Evolutionary conservation across 2,329 filamentous ascomycete species (phyloP), one percentile per base, ranked within the genome.

Genomic region (Fusarium torreyae): DNA sequence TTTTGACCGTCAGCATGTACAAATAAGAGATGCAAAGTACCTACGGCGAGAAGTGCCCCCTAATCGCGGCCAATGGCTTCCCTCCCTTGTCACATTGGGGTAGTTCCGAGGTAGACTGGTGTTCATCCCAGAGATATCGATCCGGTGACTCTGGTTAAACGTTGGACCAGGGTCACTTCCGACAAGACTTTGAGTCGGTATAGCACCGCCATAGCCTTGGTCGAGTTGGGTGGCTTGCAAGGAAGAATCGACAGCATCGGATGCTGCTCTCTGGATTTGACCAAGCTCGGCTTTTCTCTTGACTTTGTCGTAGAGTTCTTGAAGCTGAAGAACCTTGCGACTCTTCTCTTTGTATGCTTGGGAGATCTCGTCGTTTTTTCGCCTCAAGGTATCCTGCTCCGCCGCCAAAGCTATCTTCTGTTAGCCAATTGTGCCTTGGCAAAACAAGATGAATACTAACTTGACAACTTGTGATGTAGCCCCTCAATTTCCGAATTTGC

Each of bases 311-410:
- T 90, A 90, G 3, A 89, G 80, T 65, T 89, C 87, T 71, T 94
- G 92, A 4, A 89, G 87, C 63, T 93, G 90, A 7, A 89, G 80
- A 5, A 92, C 85, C 60, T 90, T 91, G 46, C 87, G 89, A 69
- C 82, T 89, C 77, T 95, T 96, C 22, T 94, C 91, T 57, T 87
- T 87, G 72, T 89, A 90, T 6, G 88, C 85, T 22, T 89, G 85
- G 6, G 84, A 82, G 2, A 97, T 81, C 36, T 95, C 91, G 18
- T 92, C 86, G 66, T 94, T 92, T 78, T 92, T 94, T 49, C 87
- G 86, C 52, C 89, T 84, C 13, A 95, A 81, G 10, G 82, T 81
- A 22, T 90, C 87, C 55, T 92, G 88, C 33, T 92, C 88, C 10
- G 83, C 73, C 57, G 88, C 84, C 80, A 92, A 84, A 36, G 85